phyloP scores from a whole-genome alignment of 371 early-diverging fungal species.

The Sporodiniella umbellata region DNA sequence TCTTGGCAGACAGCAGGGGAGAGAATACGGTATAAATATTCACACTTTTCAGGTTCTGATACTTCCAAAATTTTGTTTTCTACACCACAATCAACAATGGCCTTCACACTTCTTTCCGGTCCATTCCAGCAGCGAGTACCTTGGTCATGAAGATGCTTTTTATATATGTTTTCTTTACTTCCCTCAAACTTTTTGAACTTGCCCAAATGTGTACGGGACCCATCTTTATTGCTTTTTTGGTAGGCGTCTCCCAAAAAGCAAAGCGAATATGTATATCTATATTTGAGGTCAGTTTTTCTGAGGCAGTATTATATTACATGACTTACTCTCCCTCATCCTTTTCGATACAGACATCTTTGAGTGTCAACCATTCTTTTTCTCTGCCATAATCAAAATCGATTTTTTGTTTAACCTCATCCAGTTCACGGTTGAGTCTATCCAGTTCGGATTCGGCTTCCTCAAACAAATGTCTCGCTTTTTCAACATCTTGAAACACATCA shows the following conservation, averaged over 20 bases:
- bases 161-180: conserved; percentile 39
- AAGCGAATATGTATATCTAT: conserved; percentile 76
- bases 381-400: conserved; percentile 59
- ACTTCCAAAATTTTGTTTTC: conserved; percentile 67
- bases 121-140: conserved; percentile 95
- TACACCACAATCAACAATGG: conserved; percentile 62
- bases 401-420: conserved; percentile 39
- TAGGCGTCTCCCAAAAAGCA: conserved; percentile 76
- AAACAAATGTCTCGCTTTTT: conserved; percentile 30
- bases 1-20: conserved; percentile 78
- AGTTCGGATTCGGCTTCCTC: conserved; percentile 41
- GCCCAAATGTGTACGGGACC: conserved; percentile 63
- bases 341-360: conserved; percentile 69
- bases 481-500: conserved; percentile 25
- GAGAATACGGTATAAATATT: conserved; percentile 68
- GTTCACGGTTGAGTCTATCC: conserved; percentile 24
- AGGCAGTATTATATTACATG: background rate
- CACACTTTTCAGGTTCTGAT: conserved; percentile 91
- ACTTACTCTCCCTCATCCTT: conserved; percentile 69
- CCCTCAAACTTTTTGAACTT: conserved; percentile 31
- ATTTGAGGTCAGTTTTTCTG: background rate
- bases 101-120: conserved; percentile 67
- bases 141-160: conserved; percentile 57
- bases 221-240: conserved; percentile 67
- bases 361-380: conserved; percentile 55